Evolutionary conservation across 164 flowering plant species (phyloP), one percentile per base, ranked within the genome.

Genomic region (Vitis amurensis): DNA sequence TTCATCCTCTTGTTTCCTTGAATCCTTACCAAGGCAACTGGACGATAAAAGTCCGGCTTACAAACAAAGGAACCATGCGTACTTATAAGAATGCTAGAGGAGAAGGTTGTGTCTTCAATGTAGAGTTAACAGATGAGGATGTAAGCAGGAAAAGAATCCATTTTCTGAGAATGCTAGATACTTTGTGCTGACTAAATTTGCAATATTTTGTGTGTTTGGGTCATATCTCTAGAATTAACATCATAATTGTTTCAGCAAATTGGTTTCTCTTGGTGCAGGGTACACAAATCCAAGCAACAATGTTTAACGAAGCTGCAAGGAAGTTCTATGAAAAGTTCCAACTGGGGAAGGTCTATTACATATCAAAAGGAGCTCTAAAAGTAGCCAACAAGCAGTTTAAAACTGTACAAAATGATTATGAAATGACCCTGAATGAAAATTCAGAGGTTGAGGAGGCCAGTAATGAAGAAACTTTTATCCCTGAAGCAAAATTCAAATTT

Each of bases 221-320:
- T 57, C 19, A 15, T 14, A 57, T 15, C 60, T 57, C 29, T 11
- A 17, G 0, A 9, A 29, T 37, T 31, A 37, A 8, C 8, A 11
- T 23, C 48, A 19, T 15, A n/a, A 31, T 58, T 50, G 47, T n/a
- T 66, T 15, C 27, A 65, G 10, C 3, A 29, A 9, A 50, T 63
- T 29, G 56, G 10, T 70, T 49, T 8, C 23, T 8, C 12, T 6
- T 67, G 63, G 23, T 82, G 29, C 82, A 96, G 99, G 99, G 98
- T n/a, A 96, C 99, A 0, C 89, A 93, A 77, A 96, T 96, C 29
- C 99, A 93, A 75, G 99, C 98, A 50, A 96, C 99, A 48, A 91
- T 93, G 98, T 96, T 96, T 63, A 91, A 91, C 77, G 94, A 85
- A 64, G 97, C 99, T 67, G 97, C 97, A 68, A 84, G 66, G 71